Evolutionary conservation across 1,139 yeast genomes (phyloP).

Genomic region (Suhomyces kunorum): DNA sequence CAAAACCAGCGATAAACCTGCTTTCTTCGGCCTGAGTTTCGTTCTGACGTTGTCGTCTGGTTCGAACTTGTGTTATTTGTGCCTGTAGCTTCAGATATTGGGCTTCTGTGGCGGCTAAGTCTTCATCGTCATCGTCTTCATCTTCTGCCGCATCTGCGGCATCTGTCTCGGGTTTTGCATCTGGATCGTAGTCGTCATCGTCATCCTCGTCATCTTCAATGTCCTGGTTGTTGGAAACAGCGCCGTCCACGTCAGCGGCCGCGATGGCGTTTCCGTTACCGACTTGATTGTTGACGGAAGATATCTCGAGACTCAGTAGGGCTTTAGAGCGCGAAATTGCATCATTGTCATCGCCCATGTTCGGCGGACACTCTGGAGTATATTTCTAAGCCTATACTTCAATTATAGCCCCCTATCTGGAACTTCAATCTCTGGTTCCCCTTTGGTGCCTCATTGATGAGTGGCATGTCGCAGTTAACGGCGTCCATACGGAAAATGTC

Average conservation of each 20-base stretch:
- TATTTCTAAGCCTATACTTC: too few species aligned
- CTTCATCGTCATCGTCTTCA: conserved; percentile 24
- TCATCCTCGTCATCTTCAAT: conserved; percentile 46
- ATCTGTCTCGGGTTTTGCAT: conserved; percentile 40
- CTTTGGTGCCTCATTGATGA: background rate
- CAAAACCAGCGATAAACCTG: conserved; percentile 20
- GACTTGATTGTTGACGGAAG: background rate
- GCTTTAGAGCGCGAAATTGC: background rate
- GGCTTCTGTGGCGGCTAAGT: conserved; percentile 25
- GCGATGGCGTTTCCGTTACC: background rate
- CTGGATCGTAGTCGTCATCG: conserved; percentile 67
- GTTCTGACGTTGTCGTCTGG: conserved; percentile 37
- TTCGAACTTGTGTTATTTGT: conserved; percentile 36
- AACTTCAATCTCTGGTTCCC: background rate
- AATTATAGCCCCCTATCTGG: too few species aligned
- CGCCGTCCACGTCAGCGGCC: background rate
- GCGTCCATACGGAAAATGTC: background rate
- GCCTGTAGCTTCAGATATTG: conserved; percentile 40
- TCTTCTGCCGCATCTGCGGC: conserved; percentile 26
- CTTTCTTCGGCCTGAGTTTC: conserved; percentile 17
- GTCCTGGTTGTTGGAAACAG: conserved; percentile 13
- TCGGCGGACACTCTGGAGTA: background rate
- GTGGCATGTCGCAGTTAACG: background rate
- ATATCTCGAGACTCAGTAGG: background rate
- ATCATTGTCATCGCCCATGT: background rate